Evolutionary conservation across 371 early-diverging fungal genomes (phyloP).

Genomic region (Thermomucor indicae-seudaticae): DNA sequence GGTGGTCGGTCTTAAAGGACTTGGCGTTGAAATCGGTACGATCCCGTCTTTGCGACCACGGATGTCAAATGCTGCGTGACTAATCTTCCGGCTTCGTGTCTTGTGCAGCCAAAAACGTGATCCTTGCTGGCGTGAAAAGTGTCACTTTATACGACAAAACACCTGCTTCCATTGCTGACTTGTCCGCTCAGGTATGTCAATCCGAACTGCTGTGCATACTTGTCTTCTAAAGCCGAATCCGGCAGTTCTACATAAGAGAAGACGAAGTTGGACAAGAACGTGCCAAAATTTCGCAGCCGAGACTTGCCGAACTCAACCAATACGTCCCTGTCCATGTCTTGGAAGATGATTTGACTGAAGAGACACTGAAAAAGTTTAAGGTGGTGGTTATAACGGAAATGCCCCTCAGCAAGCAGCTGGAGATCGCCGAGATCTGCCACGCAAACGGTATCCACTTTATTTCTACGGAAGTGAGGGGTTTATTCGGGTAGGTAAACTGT

Average conservation of each 20-base stretch:
- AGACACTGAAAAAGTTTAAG: slow-evolving; percentile 73
- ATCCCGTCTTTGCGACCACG: not conserved
- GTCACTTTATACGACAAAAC: slow-evolving; percentile 92
- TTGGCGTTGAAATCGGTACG: slow-evolving; percentile 98
- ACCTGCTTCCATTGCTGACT: slow-evolving; percentile 74
- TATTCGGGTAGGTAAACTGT: slow-evolving; percentile 79
- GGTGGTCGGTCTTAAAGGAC: slow-evolving; percentile 94
- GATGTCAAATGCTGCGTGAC: not conserved
- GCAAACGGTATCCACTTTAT: slow-evolving; percentile 88
- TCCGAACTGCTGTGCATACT: not conserved
- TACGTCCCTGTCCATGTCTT: slow-evolving; percentile 94
- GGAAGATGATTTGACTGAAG: slow-evolving; percentile 72
- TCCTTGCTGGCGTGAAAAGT: slow-evolving; percentile 98
- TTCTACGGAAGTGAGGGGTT: slow-evolving; percentile 88
- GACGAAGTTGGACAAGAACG: slow-evolving; percentile 93
- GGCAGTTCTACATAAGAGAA: slow-evolving; percentile 90
- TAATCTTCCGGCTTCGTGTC: not conserved
- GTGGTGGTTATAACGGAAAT: slow-evolving; percentile 88
- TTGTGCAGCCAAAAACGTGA: slow-evolving; percentile 94
- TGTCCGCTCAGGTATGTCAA: slow-evolving; percentile 84
- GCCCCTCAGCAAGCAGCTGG: slow-evolving; percentile 76
- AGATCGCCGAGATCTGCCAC: slow-evolving; percentile 87
- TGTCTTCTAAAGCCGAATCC: slow-evolving; percentile 4
- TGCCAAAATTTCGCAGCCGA: slow-evolving; percentile 74
- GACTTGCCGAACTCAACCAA: slow-evolving; percentile 95